These are phyloP conservation scores for Ophiostoma angusticollis DNA, from an alignment of 2,329 filamentous ascomycete genomes.

Conservation along the genomic window DNA sequence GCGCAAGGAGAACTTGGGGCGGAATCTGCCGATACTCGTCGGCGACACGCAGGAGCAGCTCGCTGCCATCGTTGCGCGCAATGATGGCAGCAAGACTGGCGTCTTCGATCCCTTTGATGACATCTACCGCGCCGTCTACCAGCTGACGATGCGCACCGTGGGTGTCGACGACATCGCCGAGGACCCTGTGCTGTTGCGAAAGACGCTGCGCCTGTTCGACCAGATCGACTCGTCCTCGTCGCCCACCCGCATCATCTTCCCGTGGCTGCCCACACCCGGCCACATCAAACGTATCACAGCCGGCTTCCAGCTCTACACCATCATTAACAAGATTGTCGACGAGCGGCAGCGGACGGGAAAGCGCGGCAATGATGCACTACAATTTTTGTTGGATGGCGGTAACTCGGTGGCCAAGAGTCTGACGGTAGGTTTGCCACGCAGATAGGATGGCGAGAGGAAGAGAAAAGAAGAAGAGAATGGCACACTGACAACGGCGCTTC, in stretches of 20 bases:
- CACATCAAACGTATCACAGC: conserved; percentile 30
- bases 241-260: conserved; percentile 36
- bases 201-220: conserved; percentile 32
- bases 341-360: conserved; percentile 28
- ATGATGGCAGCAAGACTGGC: conserved; percentile 13
- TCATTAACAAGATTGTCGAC: conserved; percentile 35
- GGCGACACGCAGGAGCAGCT: conserved; percentile 27
- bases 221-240: conserved; percentile 31
- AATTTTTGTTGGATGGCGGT: conserved; percentile 39
- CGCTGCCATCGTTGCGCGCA: conserved; percentile 23
- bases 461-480: too few species aligned
- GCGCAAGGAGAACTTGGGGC: conserved; percentile 25
- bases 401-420: conserved; percentile 31
- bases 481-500: too few species aligned
- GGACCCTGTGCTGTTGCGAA: conserved; percentile 26
- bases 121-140: conserved; percentile 39
- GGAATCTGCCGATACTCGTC: conserved; percentile 28
- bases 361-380: conserved; percentile 36
- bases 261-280: conserved; percentile 33
- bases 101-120: conserved; percentile 40
- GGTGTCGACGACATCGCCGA: conserved; percentile 41
- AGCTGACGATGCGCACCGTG: conserved; percentile 44
- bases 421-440: conserved; percentile 19
- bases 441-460: conserved; percentile 1
- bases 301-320: conserved; percentile 33